Conservation (phyloP, 1,284 basidiomycete genomes). For the Vanrija sp. region DNA sequence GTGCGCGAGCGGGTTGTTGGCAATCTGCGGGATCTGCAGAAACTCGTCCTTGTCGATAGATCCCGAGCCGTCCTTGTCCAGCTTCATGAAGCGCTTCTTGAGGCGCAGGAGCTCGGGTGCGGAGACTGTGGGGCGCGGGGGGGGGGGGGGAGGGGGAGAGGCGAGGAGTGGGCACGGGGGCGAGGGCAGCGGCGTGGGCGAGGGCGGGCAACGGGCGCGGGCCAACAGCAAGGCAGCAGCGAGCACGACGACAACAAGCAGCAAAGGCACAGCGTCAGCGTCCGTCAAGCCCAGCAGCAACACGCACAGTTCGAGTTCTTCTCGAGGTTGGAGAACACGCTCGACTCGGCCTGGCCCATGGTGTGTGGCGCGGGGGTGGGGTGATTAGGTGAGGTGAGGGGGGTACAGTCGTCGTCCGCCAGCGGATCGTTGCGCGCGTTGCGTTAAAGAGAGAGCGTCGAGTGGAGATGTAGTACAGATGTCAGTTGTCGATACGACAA, state of each 20-base stretch:
- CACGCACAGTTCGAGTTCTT: conserved; percentile 49
- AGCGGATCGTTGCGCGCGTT: too few relatives aligned
- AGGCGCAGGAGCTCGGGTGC: conserved; percentile 84
- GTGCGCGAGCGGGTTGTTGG: conserved; percentile 92
- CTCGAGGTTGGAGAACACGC: conserved; percentile 48
- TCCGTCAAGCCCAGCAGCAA: not conserved
- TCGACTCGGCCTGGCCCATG: conserved; percentile 49
- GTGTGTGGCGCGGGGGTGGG: not conserved
- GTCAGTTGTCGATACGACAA: too few relatives aligned
- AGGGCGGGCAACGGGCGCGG: not conserved
- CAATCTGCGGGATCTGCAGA: conserved; percentile 96
- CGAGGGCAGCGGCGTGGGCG: not conserved
- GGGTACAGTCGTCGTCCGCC: not conserved
- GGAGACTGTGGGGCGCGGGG: conserved; percentile 62
- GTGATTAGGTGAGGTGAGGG: not conserved
- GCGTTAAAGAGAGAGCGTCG: too few relatives aligned
- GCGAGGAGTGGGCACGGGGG: not conserved
- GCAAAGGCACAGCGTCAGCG: not conserved
- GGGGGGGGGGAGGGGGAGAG: not conserved
- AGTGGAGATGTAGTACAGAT: too few relatives aligned
- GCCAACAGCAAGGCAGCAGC: not conserved
- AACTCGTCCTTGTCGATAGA: conserved; percentile 99
- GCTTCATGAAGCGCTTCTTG: conserved; percentile 99
- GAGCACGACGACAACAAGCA: not conserved
- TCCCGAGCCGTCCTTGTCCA: conserved; percentile 95